Conservation (phyloP, 2,329 filamentous ascomycete species). For the Didymella lethalis region DNA sequence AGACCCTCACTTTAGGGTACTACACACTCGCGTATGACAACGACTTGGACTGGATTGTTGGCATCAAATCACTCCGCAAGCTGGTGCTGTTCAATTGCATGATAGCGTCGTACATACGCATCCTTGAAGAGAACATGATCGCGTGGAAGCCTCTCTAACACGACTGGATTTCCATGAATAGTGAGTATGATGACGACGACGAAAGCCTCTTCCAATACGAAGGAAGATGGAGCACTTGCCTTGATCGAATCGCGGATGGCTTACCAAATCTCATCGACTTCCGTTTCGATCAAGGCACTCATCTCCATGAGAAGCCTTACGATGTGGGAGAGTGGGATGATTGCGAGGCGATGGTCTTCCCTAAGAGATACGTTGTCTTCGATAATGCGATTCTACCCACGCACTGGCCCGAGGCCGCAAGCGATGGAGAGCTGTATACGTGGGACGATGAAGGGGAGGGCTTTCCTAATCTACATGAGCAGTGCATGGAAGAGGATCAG, state of each 20-base stretch:
- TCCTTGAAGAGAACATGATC: background rate
- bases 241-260: slow-evolving; percentile 2
- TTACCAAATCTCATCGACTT: slow-evolving; percentile 1
- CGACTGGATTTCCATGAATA: background rate
- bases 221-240: background rate
- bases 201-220: background rate
- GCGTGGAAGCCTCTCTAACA: slow-evolving; percentile 3
- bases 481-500: slow-evolving; percentile 17
- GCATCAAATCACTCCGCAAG: slow-evolving; percentile 15
- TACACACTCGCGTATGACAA: slow-evolving; percentile 23
- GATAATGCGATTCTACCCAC: slow-evolving; percentile 20
- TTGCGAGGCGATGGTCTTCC: slow-evolving; percentile 4
- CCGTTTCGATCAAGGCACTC: background rate
- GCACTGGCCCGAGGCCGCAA: slow-evolving; percentile 16
- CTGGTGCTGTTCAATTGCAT: slow-evolving; percentile 22
- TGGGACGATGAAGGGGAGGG: slow-evolving; percentile 4
- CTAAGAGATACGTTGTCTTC: slow-evolving; percentile 16
- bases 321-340: background rate
- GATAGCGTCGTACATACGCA: slow-evolving; percentile 17
- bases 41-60: slow-evolving; percentile 20
- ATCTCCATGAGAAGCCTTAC: background rate
- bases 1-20: slow-evolving; percentile 18
- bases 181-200: background rate
- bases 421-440: slow-evolving; percentile 4
- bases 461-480: slow-evolving; percentile 4